Evolutionary conservation across 108 stramenopile species (phyloP).

Genomic region (Hondaea fermentalgiana): DNA sequence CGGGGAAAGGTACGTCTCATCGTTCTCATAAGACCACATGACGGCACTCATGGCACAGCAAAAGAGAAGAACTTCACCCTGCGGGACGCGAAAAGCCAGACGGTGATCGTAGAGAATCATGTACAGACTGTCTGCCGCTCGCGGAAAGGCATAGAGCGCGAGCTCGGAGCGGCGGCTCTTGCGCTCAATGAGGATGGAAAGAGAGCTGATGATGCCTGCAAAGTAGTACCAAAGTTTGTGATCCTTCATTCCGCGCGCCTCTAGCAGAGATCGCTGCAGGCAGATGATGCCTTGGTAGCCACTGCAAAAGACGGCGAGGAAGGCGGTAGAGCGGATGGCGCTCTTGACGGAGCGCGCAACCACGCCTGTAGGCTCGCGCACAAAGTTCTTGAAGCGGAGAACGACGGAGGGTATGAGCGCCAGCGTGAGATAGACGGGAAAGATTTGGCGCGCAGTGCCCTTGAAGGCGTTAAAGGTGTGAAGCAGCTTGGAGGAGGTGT

Average conservation of each 20-base stretch:
- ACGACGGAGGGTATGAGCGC: not conserved
- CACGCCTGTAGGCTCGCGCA: not conserved
- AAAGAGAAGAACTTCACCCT: not conserved
- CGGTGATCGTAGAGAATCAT: constrained; percentile 15
- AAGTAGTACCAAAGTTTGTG: constrained; percentile 18
- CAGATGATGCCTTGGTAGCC: not conserved
- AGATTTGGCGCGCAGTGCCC: not conserved
- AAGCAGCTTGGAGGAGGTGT: not conserved
- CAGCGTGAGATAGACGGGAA: not conserved
- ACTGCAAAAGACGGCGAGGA: not conserved
- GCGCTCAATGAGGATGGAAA: not conserved
- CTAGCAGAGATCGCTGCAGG: not conserved
- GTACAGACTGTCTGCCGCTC: not conserved
- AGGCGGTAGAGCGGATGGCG: not conserved
- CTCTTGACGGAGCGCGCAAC: not conserved
- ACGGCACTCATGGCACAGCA: not conserved
- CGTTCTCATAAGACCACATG: constrained; percentile 5
- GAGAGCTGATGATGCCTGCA: not conserved
- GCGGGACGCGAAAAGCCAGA: constrained; percentile 7
- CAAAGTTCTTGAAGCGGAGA: not conserved
- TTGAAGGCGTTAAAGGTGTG: not conserved
- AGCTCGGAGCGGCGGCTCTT: constrained; percentile 11
- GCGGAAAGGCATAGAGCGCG: not conserved
- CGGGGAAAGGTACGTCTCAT: not conserved
- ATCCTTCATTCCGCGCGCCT: not conserved